These are phyloP conservation scores for Blepharisma undulans DNA, from an alignment of 169 alveolate species.

Conservation along the genomic window DNA sequence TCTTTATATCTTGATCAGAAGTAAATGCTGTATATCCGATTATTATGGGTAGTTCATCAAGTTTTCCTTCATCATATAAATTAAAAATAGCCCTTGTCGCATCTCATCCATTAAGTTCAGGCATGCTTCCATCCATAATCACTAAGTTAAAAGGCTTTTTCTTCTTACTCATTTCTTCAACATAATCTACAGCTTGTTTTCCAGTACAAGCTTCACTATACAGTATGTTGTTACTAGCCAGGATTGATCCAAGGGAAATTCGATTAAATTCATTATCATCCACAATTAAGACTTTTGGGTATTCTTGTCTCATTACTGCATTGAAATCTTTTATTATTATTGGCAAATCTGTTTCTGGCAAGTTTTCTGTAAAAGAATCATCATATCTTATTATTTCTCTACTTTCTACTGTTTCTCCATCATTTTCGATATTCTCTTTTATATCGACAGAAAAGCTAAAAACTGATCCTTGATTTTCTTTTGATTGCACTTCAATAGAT, in stretches of 20 bases:
- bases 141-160: background rate
- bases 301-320: background rate
- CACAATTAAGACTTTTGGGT: background rate
- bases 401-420: background rate
- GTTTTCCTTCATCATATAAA: background rate
- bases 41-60: background rate
- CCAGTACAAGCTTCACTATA: background rate
- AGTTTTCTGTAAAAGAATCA: background rate
- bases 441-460: background rate
- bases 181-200: background rate
- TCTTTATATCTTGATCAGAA: background rate
- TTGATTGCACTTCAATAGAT: background rate
- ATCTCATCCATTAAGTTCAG: background rate
- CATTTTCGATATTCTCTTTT: background rate
- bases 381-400: background rate
- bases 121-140: slow-evolving; percentile 13
- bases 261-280: slow-evolving; percentile 18
- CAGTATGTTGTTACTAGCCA: background rate
- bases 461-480: background rate
- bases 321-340: background rate
- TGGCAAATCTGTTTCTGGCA: background rate
- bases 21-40: slow-evolving; percentile 18
- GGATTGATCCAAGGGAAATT: background rate
- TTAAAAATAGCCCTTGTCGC: background rate
- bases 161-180: background rate